These are phyloP conservation scores for Lactarius hengduanensis DNA, from an alignment of 768 basidiomycete genomes.

Conservation along the genomic window DNA sequence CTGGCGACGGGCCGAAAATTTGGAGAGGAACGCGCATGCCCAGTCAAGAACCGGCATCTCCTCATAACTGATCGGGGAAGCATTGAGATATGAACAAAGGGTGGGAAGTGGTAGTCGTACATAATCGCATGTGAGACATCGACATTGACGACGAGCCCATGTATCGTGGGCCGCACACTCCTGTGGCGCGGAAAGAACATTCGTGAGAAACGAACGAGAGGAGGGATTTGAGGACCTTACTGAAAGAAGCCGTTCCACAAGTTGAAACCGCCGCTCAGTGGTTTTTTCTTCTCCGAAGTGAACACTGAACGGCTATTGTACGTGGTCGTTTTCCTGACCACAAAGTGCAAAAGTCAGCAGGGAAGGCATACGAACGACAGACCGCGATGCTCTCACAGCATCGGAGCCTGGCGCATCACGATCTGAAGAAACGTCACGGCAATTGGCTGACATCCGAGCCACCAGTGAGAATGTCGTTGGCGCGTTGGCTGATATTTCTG, in stretches of 20 bases:
- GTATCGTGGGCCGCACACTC: slow-evolving; percentile 24
- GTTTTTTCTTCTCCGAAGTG: slow-evolving; percentile 13
- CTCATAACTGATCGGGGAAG: slow-evolving; percentile 13
- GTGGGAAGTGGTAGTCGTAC: slow-evolving; percentile 3
- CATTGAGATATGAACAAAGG: neutral
- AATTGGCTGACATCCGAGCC: slow-evolving; percentile 12
- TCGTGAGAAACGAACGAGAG: neutral
- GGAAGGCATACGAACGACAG: too few species aligned
- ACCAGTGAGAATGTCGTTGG: slow-evolving; percentile 20
- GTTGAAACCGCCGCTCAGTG: slow-evolving; percentile 26
- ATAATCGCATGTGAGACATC: slow-evolving; percentile 23
- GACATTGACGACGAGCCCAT: slow-evolving; percentile 24
- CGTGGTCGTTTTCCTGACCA: slow-evolving; percentile 16
- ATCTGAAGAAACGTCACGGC: slow-evolving; percentile 24
- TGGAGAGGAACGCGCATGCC: slow-evolving; percentile 20
- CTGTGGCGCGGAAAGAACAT: slow-evolving; percentile 11
- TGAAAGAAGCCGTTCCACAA: slow-evolving; percentile 29
- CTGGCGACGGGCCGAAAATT: slow-evolving; percentile 5
- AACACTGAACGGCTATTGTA: slow-evolving; percentile 27
- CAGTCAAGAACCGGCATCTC: slow-evolving; percentile 26
- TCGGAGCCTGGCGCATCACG: slow-evolving; percentile 26
- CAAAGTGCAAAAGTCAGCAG: neutral
- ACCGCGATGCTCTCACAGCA: slow-evolving; percentile 20
- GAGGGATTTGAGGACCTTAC: neutral
- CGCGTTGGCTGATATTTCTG: slow-evolving; percentile 16